These are phyloP conservation scores for Kodamaea laetipori DNA, from an alignment of 805 yeast genomes.

Conservation along the genomic window DNA sequence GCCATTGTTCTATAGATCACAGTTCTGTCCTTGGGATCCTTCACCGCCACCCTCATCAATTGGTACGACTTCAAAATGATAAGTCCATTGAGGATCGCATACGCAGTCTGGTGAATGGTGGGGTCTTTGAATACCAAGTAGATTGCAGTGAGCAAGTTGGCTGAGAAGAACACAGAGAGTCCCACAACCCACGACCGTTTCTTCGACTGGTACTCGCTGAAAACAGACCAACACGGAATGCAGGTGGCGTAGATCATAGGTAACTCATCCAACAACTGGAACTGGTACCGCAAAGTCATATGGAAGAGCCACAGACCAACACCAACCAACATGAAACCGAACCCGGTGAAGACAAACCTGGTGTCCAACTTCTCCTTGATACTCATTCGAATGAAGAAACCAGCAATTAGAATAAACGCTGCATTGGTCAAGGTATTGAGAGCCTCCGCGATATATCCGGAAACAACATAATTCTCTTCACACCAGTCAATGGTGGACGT, in stretches of 20 bases:
- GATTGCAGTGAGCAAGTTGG: conserved; percentile 63
- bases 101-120: conserved; percentile 83
- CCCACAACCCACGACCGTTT: conserved; percentile 49
- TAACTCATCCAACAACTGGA: conserved; percentile 88
- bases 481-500: conserved; percentile 99
- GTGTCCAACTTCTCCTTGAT: conserved; percentile 60
- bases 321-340: conserved; percentile 89
- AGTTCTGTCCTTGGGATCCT: conserved; percentile 46
- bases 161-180: conserved; percentile 50
- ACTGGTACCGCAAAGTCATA: conserved; percentile 89
- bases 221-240: conserved; percentile 85
- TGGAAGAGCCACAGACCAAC: conserved; percentile 94
- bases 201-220: conserved; percentile 55
- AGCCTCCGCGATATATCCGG: conserved; percentile 85
- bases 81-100: conserved; percentile 73
- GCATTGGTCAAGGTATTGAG: conserved; percentile 82
- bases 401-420: conserved; percentile 54
- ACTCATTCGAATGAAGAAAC: conserved; percentile 65
- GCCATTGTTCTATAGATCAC: conserved; percentile 58
- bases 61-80: conserved; percentile 63
- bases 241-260: conserved; percentile 99
- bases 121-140: conserved; percentile 80
- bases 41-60: conserved; percentile 55
- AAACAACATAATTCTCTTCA: conserved; percentile 91
- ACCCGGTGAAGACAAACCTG: conserved; percentile 68